Conservation (phyloP, 345 rosid genomes). For the Brassica carinata region DNA sequence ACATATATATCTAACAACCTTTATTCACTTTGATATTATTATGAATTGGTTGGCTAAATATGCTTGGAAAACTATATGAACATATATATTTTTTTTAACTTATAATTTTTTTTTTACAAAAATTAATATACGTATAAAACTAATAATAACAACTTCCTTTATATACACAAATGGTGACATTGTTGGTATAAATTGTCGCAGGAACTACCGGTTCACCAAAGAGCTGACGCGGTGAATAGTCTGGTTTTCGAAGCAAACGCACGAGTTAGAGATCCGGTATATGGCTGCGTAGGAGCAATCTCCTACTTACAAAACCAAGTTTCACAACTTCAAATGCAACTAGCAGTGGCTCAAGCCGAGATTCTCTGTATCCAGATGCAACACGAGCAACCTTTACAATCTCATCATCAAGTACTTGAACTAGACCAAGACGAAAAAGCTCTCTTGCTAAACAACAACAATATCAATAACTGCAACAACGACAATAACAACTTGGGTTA, state of each 20-base stretch:
- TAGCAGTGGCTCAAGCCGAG: conserved; percentile 82
- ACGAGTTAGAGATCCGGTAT: conserved; percentile 78
- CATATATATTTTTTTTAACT: neutral
- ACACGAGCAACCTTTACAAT: conserved; percentile 46
- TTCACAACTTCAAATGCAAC: conserved; percentile 76
- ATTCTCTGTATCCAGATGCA: conserved; percentile 83
- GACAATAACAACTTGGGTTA: conserved; percentile 39
- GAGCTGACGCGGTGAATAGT: conserved; percentile 84
- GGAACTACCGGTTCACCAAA: conserved; percentile 77
- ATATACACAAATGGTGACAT: conserved; percentile 1
- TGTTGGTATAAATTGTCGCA: conserved; percentile 29
- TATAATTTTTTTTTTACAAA: no score
- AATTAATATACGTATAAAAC: neutral
- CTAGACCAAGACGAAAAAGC: conserved; percentile 51
- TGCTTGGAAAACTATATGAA: neutral
- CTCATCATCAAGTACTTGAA: conserved; percentile 43
- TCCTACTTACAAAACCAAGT: conserved; percentile 80
- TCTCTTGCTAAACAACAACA: conserved; percentile 36
- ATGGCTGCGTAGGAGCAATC: conserved; percentile 85
- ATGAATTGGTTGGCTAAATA: neutral
- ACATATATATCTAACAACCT: neutral
- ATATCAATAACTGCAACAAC: conserved; percentile 34
- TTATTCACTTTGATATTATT: neutral
- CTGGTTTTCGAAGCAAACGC: conserved; percentile 84
- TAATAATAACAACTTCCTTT: neutral